Evolutionary conservation across 768 basidiomycete genomes (phyloP).

Genomic region (Psilocybe tampanensis): DNA sequence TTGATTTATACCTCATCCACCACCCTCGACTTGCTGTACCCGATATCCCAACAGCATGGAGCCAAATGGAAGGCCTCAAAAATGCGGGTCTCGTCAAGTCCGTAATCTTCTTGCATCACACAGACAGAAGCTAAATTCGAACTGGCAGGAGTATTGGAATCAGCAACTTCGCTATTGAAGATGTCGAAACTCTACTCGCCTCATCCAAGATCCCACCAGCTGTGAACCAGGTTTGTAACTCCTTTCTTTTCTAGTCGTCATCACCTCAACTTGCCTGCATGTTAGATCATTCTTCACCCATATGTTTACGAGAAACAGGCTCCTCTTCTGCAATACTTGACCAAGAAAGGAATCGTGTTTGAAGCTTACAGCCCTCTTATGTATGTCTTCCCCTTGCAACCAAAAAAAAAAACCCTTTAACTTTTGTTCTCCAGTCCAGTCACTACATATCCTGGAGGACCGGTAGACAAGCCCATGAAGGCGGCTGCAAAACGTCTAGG

Average conservation of each 20-base stretch:
- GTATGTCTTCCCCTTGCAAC: conserved; percentile 32
- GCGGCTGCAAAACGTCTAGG: conserved; percentile 52
- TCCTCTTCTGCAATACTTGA: conserved; percentile 42
- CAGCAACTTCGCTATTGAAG: conserved; percentile 62
- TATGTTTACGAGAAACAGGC: conserved; percentile 59
- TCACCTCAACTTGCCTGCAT: background rate
- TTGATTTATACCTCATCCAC: conserved; percentile 77
- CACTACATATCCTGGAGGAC: conserved; percentile 59
- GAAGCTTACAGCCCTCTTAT: conserved; percentile 71
- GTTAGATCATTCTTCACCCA: conserved; percentile 66
- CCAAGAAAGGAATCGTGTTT: conserved; percentile 55
- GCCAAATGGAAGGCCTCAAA: conserved; percentile 60
- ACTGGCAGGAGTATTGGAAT: conserved; percentile 66
- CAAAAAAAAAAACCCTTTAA: background rate
- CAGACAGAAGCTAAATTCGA: background rate
- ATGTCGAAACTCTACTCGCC: conserved; percentile 57
- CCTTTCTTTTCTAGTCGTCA: background rate
- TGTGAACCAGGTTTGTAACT: conserved; percentile 60
- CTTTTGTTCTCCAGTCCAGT: conserved; percentile 47
- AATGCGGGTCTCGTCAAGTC: conserved; percentile 61
- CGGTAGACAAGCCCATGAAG: conserved; percentile 61
- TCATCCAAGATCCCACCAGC: conserved; percentile 64
- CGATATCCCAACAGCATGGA: conserved; percentile 66
- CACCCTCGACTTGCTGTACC: conserved; percentile 52
- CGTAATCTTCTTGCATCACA: conserved; percentile 2